A percentile compares a stretch with the other conserved stretches of the same genome.
phyloP scores from a whole-genome alignment of 495 filamentous ascomycete species.

The Neurospora sp. region DNA sequence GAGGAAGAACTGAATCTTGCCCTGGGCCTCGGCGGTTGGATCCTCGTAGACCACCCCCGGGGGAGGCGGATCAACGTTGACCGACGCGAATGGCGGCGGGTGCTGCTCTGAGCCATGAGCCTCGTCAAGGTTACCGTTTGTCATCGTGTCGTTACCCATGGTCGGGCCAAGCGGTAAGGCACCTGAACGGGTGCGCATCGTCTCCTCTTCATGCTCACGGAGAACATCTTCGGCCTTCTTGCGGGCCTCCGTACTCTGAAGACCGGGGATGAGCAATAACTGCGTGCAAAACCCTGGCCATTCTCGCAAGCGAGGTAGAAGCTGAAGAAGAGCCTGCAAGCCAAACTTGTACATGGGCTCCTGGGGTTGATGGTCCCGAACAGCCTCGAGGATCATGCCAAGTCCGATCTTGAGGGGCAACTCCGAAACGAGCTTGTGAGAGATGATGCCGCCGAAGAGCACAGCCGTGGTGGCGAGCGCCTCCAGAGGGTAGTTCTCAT shows the following conservation, averaged over 20 bases:
- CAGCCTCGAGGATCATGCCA: conserved; percentile 92
- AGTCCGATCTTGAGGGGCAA: conserved; percentile 85
- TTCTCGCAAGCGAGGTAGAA: conserved; percentile 70
- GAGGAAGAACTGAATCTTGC: conserved; percentile 88
- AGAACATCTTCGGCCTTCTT: conserved; percentile 74
- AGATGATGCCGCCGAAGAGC: conserved; percentile 93
- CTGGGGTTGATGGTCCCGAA: conserved; percentile 68
- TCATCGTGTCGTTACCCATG: conserved; percentile 21
- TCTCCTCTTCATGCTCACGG: conserved; percentile 48
- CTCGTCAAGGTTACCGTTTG: conserved; percentile 61
- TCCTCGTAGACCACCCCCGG: conserved; percentile 58
- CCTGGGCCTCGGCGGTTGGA: conserved; percentile 72
- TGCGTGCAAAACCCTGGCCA: conserved; percentile 86
- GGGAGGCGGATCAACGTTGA: conserved; percentile 61
- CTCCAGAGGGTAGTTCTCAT: conserved; percentile 84
- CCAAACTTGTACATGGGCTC: conserved; percentile 97
- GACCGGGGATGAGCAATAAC: conserved; percentile 65
- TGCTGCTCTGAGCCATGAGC: conserved; percentile 41
- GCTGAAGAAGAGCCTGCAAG: conserved; percentile 86
- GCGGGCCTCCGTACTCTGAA: conserved; percentile 78
- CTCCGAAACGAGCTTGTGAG: conserved; percentile 76
- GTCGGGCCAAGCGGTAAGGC: conserved; percentile 8
- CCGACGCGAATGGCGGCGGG: conserved; percentile 55
- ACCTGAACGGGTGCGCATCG: conserved; percentile 32
- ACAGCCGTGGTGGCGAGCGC: conserved; percentile 92